A percentile compares a stretch with the other conserved stretches of the same genome.
Conservation (phyloP, 1,284 basidiomycete species). For the Tilletia walkeri region DNA sequence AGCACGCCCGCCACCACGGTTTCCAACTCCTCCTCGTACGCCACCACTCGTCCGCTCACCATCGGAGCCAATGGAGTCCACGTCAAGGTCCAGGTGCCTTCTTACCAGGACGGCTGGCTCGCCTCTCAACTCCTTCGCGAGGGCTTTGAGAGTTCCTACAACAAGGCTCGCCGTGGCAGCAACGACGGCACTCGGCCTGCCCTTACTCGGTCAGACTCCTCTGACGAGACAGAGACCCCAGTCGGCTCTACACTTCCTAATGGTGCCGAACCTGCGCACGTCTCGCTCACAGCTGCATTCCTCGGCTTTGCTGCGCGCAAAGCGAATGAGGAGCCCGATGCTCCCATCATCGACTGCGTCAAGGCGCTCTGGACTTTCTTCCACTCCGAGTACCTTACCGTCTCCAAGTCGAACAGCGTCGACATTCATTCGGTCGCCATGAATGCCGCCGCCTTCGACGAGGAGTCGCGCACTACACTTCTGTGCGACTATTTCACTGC, state of each 20-base stretch:
- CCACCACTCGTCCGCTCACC: neutral
- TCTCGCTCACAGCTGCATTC: conserved; percentile 7
- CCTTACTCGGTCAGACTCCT: neutral
- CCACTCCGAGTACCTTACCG: conserved; percentile 1
- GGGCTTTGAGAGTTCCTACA: neutral
- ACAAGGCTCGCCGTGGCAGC: neutral
- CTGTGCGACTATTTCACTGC: conserved; percentile 4
- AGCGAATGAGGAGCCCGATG: neutral
- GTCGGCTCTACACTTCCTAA: neutral
- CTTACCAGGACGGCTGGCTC: conserved; percentile 13
- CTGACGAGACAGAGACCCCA: neutral
- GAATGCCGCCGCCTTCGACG: neutral
- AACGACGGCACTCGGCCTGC: neutral
- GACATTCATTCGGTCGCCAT: conserved; percentile 12
- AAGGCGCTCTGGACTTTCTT: conserved; percentile 7
- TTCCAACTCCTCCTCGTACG: neutral
- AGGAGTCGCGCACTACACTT: neutral
- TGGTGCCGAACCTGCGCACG: neutral
- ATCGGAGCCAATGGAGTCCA: conserved; percentile 14
- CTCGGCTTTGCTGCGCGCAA: conserved; percentile 14
- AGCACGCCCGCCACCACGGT: neutral
- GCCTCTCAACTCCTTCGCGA: conserved; percentile 11
- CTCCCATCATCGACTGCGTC: conserved; percentile 3
- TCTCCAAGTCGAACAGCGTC: neutral
- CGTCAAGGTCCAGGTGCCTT: conserved; percentile 12